These are phyloP conservation scores for Phytophthora pini DNA, from an alignment of 352 stramenopile species.

Conservation along the genomic window DNA sequence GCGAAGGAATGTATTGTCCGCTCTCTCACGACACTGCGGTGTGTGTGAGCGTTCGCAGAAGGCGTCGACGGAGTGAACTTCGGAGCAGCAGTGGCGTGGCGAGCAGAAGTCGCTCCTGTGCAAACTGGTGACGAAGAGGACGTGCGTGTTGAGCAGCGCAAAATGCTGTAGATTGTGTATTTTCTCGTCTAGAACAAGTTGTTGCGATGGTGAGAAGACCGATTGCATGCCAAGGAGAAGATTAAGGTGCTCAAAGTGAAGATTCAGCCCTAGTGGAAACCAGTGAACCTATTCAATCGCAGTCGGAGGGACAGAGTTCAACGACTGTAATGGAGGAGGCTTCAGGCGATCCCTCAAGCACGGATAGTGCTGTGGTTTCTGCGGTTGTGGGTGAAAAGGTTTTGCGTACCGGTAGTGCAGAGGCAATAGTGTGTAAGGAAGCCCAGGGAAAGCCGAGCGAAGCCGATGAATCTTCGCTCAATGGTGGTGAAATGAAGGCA, in stretches of 20 bases:
- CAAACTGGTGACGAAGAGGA: slow-evolving; percentile 75
- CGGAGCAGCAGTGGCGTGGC: slow-evolving; percentile 67
- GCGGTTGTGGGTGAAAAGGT: slow-evolving; percentile 15
- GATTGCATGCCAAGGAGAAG: slow-evolving; percentile 19
- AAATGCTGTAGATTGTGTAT: slow-evolving; percentile 82
- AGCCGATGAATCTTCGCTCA: slow-evolving; percentile 4
- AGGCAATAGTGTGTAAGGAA: slow-evolving; percentile 31
- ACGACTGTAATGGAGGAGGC: slow-evolving; percentile 37
- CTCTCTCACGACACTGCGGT: slow-evolving; percentile 65
- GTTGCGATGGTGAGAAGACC: slow-evolving; percentile 36
- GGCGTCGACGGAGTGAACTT: slow-evolving; percentile 46
- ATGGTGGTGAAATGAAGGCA: slow-evolving; percentile 12
- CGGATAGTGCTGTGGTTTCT: slow-evolving; percentile 13
- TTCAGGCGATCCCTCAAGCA: slow-evolving; percentile 18
- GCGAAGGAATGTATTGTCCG: slow-evolving; percentile 51
- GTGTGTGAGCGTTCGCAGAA: slow-evolving; percentile 32
- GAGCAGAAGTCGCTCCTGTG: slow-evolving; percentile 75
- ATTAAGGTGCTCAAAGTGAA: slow-evolving; percentile 29
- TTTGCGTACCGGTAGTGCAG: slow-evolving; percentile 21
- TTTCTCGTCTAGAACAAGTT: slow-evolving; percentile 68
- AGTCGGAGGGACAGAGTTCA: slow-evolving; percentile 23
- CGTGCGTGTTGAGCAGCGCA: slow-evolving; percentile 67
- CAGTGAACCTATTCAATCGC: slow-evolving; percentile 32
- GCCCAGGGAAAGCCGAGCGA: slow-evolving; percentile 22
- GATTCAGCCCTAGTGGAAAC: slow-evolving; percentile 20